These are phyloP conservation scores for Nicotiana undulata DNA, from an alignment of 257 asterid species.

Conservation along the genomic window DNA sequence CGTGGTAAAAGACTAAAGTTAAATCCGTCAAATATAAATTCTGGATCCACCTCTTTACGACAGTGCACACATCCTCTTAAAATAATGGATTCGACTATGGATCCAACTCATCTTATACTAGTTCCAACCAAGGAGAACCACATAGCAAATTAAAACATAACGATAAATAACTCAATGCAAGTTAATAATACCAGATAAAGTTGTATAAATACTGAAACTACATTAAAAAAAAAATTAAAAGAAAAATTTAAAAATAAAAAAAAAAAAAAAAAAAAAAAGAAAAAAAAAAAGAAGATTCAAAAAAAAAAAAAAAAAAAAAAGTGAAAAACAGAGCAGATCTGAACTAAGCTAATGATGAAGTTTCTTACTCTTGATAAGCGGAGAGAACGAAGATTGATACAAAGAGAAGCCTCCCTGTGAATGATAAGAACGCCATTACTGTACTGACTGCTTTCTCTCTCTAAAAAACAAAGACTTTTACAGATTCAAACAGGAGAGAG, in stretches of 20 bases:
- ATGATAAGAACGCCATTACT: slow-evolving; percentile 66
- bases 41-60: too few species aligned
- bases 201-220: background rate
- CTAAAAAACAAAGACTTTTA: background rate
- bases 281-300: too few species aligned
- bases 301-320: background rate
- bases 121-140: background rate
- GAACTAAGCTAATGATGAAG: background rate
- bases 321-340: slow-evolving; percentile 39
- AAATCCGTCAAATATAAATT: too few species aligned
- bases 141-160: background rate
- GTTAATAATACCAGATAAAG: background rate
- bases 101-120: background rate
- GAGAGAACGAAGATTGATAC: slow-evolving; percentile 87
- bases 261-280: background rate
- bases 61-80: too few species aligned
- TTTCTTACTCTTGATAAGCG: slow-evolving; percentile 86
- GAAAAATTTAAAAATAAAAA: background rate
- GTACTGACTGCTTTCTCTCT: slow-evolving; percentile 17
- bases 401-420: slow-evolving; percentile 78
- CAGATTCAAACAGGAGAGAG: slow-evolving; percentile 24
- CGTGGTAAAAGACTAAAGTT: too few species aligned
- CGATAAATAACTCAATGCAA: background rate
- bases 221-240: too few species aligned
- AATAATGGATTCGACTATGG: too few species aligned